Evolutionary conservation across 1,284 basidiomycete species (phyloP), one percentile per base, ranked within the genome.

Genomic region (Pascua sp.): DNA sequence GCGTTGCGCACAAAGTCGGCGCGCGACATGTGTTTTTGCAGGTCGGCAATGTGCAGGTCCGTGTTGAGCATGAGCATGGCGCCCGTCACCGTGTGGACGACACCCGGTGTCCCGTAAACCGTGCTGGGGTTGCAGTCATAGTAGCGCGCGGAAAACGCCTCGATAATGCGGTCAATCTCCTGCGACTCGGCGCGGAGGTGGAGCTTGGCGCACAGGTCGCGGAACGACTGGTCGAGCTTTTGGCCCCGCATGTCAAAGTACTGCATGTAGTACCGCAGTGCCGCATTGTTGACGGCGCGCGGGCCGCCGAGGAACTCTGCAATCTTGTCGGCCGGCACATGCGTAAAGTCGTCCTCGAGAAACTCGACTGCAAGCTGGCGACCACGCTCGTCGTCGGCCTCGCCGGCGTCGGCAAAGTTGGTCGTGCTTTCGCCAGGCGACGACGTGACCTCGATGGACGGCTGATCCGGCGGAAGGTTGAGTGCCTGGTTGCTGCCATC

Each of bases 181-280:
- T 98, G 96, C 0, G 95, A 96, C 78, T 99, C 95, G 2, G 88
- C 95, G 72, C 92, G 93, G 57, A 98, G 83, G 74, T 85, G 96
- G 4, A 99, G 82, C 73, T 95, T 96, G 18, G 85, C 85, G 73
- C 94, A 98, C 5, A 99, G 80, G 38, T 86, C 85, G 57, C 91
- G 83, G 77, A 99, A 96, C 2, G 95, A 94, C 56, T 85, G 81
- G 72, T 98, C 95, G 24, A 98, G 80, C 56, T 91, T 82, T 62
- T 93, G 73, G 7, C 83, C 84, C 4, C 82, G 79, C 78, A 98
- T 97, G 77, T 98, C 91, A 72, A 97, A 97, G 71, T 86, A 84
- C 64, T 87, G 83, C 77, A 98, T 86, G 77, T 97, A 98, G 71
- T 87, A 80, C 17, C 82, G 82, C 42, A 96, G 78, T 1, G 90